Evolutionary conservation across 768 basidiomycete species (phyloP), one percentile per base, ranked within the genome.

Genomic region (Rubroboletus satanas): DNA sequence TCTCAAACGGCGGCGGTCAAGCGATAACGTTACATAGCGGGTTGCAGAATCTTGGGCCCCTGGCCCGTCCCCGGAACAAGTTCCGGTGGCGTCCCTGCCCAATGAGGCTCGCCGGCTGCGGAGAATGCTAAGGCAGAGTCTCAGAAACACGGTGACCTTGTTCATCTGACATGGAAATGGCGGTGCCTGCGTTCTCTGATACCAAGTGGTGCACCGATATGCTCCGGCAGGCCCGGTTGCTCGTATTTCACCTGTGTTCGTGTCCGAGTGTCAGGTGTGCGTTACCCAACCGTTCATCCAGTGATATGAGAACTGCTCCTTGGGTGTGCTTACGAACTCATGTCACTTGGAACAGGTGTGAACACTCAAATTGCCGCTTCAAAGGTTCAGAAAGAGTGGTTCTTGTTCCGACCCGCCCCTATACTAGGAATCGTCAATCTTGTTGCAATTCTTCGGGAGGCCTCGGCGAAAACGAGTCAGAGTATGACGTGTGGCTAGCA

Each of bases 321-420:
- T 37, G 38, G 26, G 48, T 44, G 5, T 47, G 31, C 5, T 32
- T 44, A 39, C 28, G 31, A 18, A 17, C 9, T 35, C n/a, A 46
- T 38, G 23, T 28, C 48, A 49, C 51, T 32, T 49, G 32, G 52
- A 52, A 14, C 17, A 41, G 51, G 52, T 29, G 35, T 52, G 21
- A 38, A 41, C 38, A 26, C 39, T 23, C 45, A 45, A 42, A 35
- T 56, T 42, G 28, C 45, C 28, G 45, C 43, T 31, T 44, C 44
- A 26, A 58, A 45, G 28, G 52, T 26, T 26, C 4, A 26, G 26
- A 26, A 33, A n/a, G 18, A 36, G 49, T 49, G 29, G 17, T 50
- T 42, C 41, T 57, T 65, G 61, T 47, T 55, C 59, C 63, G 66
- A 54, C 57, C 58, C 18, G 33, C 33, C 18, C 45, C 45, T 43